Base-by-base conservation (phyloP, 208 protist species). In the Wallacemonas sp. region DNA sequence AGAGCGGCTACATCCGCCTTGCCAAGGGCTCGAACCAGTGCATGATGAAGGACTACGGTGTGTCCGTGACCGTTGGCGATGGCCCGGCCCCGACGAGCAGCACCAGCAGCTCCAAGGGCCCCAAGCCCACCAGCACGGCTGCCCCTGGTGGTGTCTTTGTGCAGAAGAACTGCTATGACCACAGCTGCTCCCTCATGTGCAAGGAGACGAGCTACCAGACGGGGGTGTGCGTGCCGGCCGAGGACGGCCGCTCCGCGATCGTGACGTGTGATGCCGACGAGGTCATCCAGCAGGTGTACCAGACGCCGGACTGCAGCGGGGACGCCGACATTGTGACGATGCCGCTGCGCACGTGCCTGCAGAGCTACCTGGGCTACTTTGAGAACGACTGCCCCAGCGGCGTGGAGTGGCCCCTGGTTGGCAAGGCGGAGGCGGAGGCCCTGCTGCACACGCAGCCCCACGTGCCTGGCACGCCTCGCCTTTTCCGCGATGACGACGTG, bases 1-100 rank as follows among this genome's bases (percentile, higher is more conserved):
- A 94, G 82, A 60, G 80, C 0, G 93, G 93, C 47, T 97, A 96
- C 80, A 93, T 97, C 76, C 85, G 85, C 61, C 65, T 97, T 21
- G 69, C 79, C 41, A 94, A 90, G 81, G 88, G 88, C 39, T 76
- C 64, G 26, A 92, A 94, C 72, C 72, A 88, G 78, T 96, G 90
- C 76, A 72, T 85, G 61, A 74, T 96, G 60, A 82, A 80, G 19
- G 65, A 94, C 12, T 85, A 83, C 78, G 68, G 72, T 34, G 47
- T 84, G n/a, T 81, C 81, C 19, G 80, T 77, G 26, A 75, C 54
- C 29, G 64, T 91, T 24, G 49, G 43, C 46, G 48, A 63, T 30
- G 78, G 48, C 52, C 48, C 57, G 24, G 14, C 23, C 48, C 61
- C 55, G 16, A 23, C 78, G 2, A 24, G 36, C 21, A 30, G 56